Evolutionary conservation across 1,139 yeast genomes (phyloP).

Genomic region (Diutina pseudorugosa): DNA sequence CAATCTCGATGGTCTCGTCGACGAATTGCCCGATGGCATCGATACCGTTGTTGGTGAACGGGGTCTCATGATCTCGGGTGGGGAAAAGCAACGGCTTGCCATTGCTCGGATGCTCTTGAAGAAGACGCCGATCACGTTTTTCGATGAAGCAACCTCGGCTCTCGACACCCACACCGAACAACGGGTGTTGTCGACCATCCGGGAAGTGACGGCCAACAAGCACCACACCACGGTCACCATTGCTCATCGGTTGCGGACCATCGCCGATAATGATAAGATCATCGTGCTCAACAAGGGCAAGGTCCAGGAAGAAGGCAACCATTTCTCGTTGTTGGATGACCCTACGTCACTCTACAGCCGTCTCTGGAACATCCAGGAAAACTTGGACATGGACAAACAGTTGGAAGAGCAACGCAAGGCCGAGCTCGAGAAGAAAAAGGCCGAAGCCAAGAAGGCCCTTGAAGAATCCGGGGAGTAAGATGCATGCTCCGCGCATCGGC

Average conservation of each 20-base stretch:
- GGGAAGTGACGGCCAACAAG: constrained; percentile 43
- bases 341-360: constrained; percentile 55
- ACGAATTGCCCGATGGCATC: constrained; percentile 71
- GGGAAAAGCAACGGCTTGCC: constrained; percentile 93
- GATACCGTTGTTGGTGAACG: constrained; percentile 94
- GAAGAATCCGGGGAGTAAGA: not conserved
- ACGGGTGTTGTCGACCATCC: constrained; percentile 60
- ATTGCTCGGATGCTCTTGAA: constrained; percentile 81
- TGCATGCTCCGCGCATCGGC: not conserved
- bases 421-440: not conserved
- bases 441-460: not conserved
- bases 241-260: constrained; percentile 88
- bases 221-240: constrained; percentile 73
- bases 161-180: constrained; percentile 95
- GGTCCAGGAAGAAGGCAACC: constrained; percentile 85
- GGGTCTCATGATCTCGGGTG: constrained; percentile 97
- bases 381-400: constrained; percentile 29
- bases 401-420: constrained; percentile 3
- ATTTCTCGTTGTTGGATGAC: constrained; percentile 41
- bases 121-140: constrained; percentile 79
- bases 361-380: constrained; percentile 89
- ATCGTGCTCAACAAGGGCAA: constrained; percentile 71
- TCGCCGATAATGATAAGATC: constrained; percentile 89
- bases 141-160: constrained; percentile 96
- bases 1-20: constrained; percentile 49